Base-by-base conservation (phyloP, 345 rosid genomes). In the Chamaenerion angustifolium region DNA sequence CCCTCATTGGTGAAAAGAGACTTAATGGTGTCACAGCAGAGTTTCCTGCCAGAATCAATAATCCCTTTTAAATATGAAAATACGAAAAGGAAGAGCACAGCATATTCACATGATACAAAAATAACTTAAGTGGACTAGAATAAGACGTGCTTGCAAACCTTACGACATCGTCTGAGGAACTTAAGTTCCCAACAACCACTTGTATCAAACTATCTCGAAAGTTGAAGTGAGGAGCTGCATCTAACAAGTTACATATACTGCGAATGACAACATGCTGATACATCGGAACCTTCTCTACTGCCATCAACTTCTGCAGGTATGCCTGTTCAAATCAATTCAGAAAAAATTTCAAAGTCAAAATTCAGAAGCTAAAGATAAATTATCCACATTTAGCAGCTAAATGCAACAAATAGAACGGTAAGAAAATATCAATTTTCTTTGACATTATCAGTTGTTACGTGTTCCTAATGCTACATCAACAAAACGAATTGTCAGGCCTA, bases 201-300 rank as follows among this genome's bases (percentile, higher is more conserved):
- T n/a, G 69, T 64, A 92, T 46, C 65, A 92, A 74, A 68, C 62
- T 78, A 58, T 84, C 88, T 3, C 84, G 68, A 59, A 71, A 92
- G 76, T 92, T 87, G 71, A 92, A 92, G 77, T 92, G 94, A 17
- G 95, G 95, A 67, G 59, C 83, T 52, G 95, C 76, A 35, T 87
- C 96, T 52, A 92, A 84, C 74, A 92, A 74, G 42, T 66, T 62
- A 66, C 88, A 87, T 50, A 84, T 46, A 58, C 98, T 84, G 52
- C 94, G 82, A 46, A 78, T 71, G 15, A 71, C 88, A 56, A 76
- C 78, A 60, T 74, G 88, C 59, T 71, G 76, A 67, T 71, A 92
- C 31, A 61, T 63, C 49, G 87, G 14, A 51, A 62, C 75, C 56
- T 75, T 80, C 61, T 82, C 85, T 27, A 76, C 60, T 13, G 55